Evolutionary conservation across 495 filamentous ascomycete genomes (phyloP), one percentile per base, ranked within the genome.

Genomic region (Tuber calosporum): DNA sequence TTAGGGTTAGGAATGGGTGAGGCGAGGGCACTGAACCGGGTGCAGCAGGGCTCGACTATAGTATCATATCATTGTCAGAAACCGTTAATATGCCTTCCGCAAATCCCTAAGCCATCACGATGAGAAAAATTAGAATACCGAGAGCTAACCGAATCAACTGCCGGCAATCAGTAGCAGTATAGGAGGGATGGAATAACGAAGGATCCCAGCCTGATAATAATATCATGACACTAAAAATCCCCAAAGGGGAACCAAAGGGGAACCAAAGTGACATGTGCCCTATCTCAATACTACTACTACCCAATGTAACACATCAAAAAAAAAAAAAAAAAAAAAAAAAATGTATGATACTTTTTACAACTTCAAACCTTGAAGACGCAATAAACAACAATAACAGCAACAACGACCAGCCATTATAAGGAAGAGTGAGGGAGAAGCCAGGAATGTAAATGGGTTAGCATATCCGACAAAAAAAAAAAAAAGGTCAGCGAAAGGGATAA

Each of bases 1-100:
- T 75, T 77, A 73, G 75, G 76, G 76, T 73, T 78, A 78, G 76
- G 76, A 67, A 77, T 78, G 70, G 75, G 75, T 77, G 70, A 78
- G 70, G 76, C 76, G 75, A 77, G 71, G 42, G 41, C 70, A 58
- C 76, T 70, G 74, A 77, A 77, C 76, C 74, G 68, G 76, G 76
- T 58, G 76, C 74, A 77, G 58, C 74, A 77, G 58, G 69, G 70
- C 53, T 34, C 26, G 53, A 62, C 53, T 17, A 30, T 62, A n/a
- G n/a, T n/a, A n/a, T n/a, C n/a, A n/a, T n/a, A n/a, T n/a, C 26
- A 34, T 17, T 62, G 53, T 17, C 15, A 17, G 53, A 30, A 34
- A 62, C 26, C 26, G 53, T 5, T 34, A 7, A 62, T 34, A 62
- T 34, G 26, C 11, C 26, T 17, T 62, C 53, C 13, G 53, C 26